These are phyloP conservation scores for Dioszegia aurantiaca DNA, from an alignment of 768 basidiomycete species.

Conservation along the genomic window DNA sequence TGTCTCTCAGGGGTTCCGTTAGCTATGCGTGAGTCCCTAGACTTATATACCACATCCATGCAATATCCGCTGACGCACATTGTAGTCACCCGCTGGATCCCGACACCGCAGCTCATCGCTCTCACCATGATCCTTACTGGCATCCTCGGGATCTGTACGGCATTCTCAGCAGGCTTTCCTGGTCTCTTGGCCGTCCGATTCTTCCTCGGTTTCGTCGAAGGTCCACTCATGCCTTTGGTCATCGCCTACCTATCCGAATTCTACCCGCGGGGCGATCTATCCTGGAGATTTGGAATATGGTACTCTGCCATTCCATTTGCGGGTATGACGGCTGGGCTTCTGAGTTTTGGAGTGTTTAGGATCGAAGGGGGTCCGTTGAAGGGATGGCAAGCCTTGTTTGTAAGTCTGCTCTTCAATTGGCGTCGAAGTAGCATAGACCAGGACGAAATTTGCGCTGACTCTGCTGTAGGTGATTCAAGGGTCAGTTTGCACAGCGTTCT, in stretches of 20 bases:
- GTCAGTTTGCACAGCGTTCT: constrained; percentile 25
- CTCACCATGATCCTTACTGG: constrained; percentile 60
- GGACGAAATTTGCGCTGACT: constrained; percentile 4
- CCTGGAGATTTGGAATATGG: constrained; percentile 58
- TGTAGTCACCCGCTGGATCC: constrained; percentile 56
- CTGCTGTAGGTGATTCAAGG: constrained; percentile 54
- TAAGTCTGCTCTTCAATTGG: constrained; percentile 19
- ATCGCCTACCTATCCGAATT: constrained; percentile 60
- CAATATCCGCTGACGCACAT: neutral
- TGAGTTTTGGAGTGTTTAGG: constrained; percentile 61
- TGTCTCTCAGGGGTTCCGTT: constrained; percentile 58
- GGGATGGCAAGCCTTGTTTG: constrained; percentile 60
- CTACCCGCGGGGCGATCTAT: constrained; percentile 59
- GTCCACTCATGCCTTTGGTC: constrained; percentile 54
- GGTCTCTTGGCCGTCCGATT: constrained; percentile 48
- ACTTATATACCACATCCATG: neutral
- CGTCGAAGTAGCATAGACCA: neutral
- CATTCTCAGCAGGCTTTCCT: constrained; percentile 57
- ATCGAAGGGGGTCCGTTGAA: constrained; percentile 55
- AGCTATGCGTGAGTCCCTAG: constrained; percentile 46
- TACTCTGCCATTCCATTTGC: constrained; percentile 52
- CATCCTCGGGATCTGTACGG: constrained; percentile 56
- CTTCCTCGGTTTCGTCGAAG: constrained; percentile 58
- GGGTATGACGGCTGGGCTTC: constrained; percentile 37
- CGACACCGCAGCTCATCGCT: constrained; percentile 56